Evolutionary conservation across 1,139 yeast species (phyloP).

Genomic region (Candida tetrigidarum): DNA sequence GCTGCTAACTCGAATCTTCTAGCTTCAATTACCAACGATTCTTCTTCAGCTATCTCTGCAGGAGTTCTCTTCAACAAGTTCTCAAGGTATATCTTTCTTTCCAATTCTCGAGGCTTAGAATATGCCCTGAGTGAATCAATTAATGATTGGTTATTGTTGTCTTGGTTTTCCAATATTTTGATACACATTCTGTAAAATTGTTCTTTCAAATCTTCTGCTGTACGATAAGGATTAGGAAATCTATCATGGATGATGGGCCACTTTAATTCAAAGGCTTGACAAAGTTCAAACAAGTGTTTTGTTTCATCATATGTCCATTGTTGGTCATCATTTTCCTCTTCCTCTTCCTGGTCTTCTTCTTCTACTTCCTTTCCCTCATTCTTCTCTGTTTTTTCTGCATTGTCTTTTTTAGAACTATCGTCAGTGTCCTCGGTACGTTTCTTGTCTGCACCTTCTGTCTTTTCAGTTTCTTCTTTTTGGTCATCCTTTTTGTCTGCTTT

Average conservation of each 20-base stretch:
- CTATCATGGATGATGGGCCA: constrained; percentile 89
- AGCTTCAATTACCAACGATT: constrained; percentile 90
- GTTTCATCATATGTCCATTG: constrained; percentile 84
- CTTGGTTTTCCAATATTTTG: constrained; percentile 49
- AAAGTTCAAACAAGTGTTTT: constrained; percentile 69
- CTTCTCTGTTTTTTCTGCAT: constrained; percentile 3
- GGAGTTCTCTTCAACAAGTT: constrained; percentile 83
- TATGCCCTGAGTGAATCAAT: constrained; percentile 57
- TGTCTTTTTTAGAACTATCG: no score
- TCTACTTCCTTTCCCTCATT: constrained; percentile 8
- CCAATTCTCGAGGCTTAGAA: constrained; percentile 69
- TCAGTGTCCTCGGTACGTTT: no score
- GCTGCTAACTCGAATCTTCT: constrained; percentile 93
- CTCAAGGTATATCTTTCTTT: constrained; percentile 80
- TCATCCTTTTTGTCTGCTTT: constrained; percentile 12
- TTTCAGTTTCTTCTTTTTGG: constrained; percentile 7
- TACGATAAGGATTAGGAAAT: constrained; percentile 48
- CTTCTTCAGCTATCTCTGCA: constrained; percentile 98
- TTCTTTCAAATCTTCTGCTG: constrained; percentile 80
- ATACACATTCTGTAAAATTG: constrained; percentile 63
- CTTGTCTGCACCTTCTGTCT: neutral
- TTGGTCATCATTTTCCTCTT: constrained; percentile 11
- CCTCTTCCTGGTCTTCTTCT: constrained; percentile 11
- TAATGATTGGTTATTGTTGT: constrained; percentile 48
- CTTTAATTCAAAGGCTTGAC: constrained; percentile 75